These are phyloP conservation scores for Chlorencoelia australis DNA, from an alignment of 2,329 filamentous ascomycete genomes.

Conservation along the genomic window DNA sequence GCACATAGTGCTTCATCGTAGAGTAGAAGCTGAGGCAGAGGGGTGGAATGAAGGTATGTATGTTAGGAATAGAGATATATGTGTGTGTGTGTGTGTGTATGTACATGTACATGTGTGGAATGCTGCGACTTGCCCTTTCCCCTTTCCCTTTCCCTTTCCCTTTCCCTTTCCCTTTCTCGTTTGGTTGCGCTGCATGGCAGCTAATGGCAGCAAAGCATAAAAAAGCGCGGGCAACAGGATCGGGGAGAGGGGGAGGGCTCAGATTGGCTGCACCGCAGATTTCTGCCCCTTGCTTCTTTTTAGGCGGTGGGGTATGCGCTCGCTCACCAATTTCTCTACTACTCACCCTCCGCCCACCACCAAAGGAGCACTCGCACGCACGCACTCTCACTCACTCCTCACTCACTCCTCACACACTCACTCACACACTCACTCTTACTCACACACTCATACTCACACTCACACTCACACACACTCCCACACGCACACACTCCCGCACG, in stretches of 20 bases:
- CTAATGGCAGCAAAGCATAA: constrained; percentile 1
- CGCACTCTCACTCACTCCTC: background rate
- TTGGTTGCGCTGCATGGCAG: too few species aligned
- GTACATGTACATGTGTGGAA: too few species aligned
- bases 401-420: background rate
- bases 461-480: constrained; percentile 1
- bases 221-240: background rate
- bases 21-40: too few species aligned
- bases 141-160: background rate
- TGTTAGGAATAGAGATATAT: too few species aligned
- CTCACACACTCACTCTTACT: background rate
- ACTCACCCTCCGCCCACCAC: background rate
- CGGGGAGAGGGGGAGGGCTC: too few species aligned
- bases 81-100: too few species aligned
- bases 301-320: too few species aligned
- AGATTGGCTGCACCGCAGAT: too few species aligned
- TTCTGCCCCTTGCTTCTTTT: too few species aligned
- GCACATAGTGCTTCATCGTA: too few species aligned
- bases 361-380: background rate
- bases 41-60: too few species aligned
- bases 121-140: too few species aligned
- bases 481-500: constrained; percentile 4
- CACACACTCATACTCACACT: background rate
- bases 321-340: constrained; percentile 4
- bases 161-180: background rate